Evolutionary conservation across 139 green algal genomes (phyloP).

Genomic region (Zygnema circumcarinatum): DNA sequence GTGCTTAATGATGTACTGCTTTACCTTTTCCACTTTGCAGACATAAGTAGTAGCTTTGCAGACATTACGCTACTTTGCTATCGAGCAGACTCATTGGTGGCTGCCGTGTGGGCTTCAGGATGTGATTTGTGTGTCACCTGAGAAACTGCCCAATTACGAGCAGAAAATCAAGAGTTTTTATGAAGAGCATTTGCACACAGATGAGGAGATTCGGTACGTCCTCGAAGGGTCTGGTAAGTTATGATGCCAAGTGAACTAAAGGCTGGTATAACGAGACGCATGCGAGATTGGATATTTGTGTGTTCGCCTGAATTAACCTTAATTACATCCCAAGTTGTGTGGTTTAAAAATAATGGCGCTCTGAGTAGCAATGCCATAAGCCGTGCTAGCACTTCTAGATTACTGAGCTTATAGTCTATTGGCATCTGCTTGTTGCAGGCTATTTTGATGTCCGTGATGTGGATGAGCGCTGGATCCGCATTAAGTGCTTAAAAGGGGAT

Average conservation of each 20-base stretch:
- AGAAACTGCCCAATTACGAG: conserved; percentile 86
- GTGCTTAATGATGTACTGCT: neutral
- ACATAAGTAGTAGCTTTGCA: neutral
- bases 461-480: conserved; percentile 90
- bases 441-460: conserved; percentile 96
- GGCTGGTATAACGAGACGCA: no score
- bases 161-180: conserved; percentile 95
- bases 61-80: neutral
- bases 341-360: no score
- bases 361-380: no score
- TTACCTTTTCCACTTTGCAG: neutral
- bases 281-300: no score
- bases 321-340: no score
- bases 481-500: conserved; percentile 78
- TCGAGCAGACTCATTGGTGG: neutral
- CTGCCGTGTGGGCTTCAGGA: conserved; percentile 55
- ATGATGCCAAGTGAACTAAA: no score
- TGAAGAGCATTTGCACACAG: conserved; percentile 92
- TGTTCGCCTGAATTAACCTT: no score
- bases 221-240: conserved; percentile 75
- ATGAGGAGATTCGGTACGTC: conserved; percentile 94
- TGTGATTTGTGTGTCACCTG: conserved; percentile 75
- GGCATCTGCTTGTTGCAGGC: no score
- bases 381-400: no score
- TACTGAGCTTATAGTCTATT: no score